A percentile compares a stretch with the other conserved stretches of the same genome.
Conservation (phyloP, 257 asterid genomes). For the Vinca minor region DNA sequence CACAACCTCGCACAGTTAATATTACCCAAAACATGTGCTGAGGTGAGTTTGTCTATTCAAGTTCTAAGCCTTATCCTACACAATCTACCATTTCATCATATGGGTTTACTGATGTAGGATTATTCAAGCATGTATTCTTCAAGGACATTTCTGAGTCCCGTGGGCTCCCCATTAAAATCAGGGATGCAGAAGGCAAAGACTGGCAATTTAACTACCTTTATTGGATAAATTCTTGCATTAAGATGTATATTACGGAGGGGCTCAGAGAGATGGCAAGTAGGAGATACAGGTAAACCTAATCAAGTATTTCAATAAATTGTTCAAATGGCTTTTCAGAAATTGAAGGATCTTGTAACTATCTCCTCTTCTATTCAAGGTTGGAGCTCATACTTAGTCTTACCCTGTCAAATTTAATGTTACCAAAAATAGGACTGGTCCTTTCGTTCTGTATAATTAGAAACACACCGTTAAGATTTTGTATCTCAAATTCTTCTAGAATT, state of each 20-base stretch:
- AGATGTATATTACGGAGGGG: conserved; percentile 57
- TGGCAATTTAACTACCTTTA: conserved; percentile 56
- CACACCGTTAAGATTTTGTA: too few relatives aligned
- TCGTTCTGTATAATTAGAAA: too few relatives aligned
- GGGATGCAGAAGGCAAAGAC: conserved; percentile 54
- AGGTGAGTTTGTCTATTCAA: conserved; percentile 33
- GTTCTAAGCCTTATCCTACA: too few relatives aligned
- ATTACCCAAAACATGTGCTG: conserved; percentile 57
- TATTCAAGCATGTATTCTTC: conserved; percentile 55
- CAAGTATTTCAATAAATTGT: too few relatives aligned
- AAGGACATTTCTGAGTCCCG: conserved; percentile 40
- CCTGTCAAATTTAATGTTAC: neutral
- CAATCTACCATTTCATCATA: too few relatives aligned
- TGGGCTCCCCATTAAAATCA: conserved; percentile 41
- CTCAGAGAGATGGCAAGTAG: too few relatives aligned
- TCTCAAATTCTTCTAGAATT: too few relatives aligned
- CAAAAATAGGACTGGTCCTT: too few relatives aligned
- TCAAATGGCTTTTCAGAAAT: too few relatives aligned
- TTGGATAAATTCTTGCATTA: conserved; percentile 44
- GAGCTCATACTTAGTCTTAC: neutral
- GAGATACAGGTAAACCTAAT: too few relatives aligned
- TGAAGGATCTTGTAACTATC: too few relatives aligned
- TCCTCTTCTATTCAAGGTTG: neutral
- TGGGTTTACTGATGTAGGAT: too few relatives aligned
- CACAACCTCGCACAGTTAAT: conserved; percentile 45